These are phyloP conservation scores for Gossypium sturtianum DNA, from an alignment of 345 rosid species.

Conservation along the genomic window DNA sequence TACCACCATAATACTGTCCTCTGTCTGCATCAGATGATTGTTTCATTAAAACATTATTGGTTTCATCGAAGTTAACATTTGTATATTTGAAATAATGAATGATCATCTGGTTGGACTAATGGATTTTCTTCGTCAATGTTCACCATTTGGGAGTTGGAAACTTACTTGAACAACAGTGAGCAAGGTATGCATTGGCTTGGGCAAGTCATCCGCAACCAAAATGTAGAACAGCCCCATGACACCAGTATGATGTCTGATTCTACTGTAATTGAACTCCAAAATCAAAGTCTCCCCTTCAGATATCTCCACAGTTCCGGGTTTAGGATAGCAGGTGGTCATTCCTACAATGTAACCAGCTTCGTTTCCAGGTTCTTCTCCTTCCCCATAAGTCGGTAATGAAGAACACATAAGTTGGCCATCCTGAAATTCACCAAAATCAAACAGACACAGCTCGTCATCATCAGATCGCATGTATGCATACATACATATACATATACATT, in stretches of 20 bases:
- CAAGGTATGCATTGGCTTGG: constrained; percentile 21
- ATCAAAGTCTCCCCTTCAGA: constrained; percentile 48
- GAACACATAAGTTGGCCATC: constrained; percentile 55
- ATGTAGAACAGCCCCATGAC: constrained; percentile 88
- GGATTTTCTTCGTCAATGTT: background rate
- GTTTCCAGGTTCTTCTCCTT: constrained; percentile 75
- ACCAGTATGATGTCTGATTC: constrained; percentile 47
- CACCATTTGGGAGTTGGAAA: background rate
- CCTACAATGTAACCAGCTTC: constrained; percentile 91
- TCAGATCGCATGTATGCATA: background rate
- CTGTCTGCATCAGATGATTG: constrained; percentile 12
- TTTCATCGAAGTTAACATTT: background rate
- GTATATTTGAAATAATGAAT: no score
- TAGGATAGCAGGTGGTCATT: constrained; percentile 84
- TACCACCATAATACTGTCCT: constrained; percentile 12
- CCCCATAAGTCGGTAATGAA: constrained; percentile 60
- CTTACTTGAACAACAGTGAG: constrained; percentile 31
- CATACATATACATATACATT: background rate
- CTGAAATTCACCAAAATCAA: constrained; percentile 27
- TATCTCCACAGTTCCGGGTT: constrained; percentile 58
- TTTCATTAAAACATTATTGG: background rate
- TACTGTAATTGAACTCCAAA: constrained; percentile 65
- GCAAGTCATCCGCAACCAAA: constrained; percentile 49
- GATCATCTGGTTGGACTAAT: background rate
- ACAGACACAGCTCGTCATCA: background rate